Base-by-base conservation (phyloP, 805 yeast species). In the Saturnispora ahearnii region DNA sequence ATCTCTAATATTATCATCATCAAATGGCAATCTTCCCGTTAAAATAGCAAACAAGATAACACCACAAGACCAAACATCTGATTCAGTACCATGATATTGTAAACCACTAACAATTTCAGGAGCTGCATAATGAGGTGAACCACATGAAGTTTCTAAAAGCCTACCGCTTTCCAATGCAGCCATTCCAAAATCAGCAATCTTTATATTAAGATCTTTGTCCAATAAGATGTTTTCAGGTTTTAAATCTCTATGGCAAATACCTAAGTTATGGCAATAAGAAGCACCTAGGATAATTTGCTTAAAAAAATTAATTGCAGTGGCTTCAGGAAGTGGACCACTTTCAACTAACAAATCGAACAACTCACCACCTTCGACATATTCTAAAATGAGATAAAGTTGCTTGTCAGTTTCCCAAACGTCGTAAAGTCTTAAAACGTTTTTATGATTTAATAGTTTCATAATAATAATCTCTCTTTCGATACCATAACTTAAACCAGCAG, bases 181-280 rank as follows among this genome's bases (percentile, higher is more conserved):
- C 99, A 93, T 93, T 32, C 99, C 99, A 64, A 93, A 93, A 68
- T 93, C 99, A 9, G 99, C 99, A 57, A 93, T 88, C 66, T 93
- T 93, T 65, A 93, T 90, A 65, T 88, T 89, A 55, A 82, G 79
- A 63, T 87, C 77, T 62, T 83, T 82, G 69, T 90, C 98, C 41
- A 90, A 71, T 46, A 85, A 65, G 26, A 85, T 74, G 57, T 85
- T 85, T 62, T 85, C 93, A 2, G 93, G 93, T 63, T 85, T 85
- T 56, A 85, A 73, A 63, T 85, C 93, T 56, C 88, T 73, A 61
- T 85, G 93, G 50, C 84, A 84, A 47, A 85, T 82, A 57, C 82
- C 86, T 51, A 73, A 64, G 45, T 76, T 79, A 63, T 85, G 95
- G 44, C 87, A 68, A 60, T 75, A 83, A 52, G 78, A 73, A 41